Conservation (phyloP, 2,329 filamentous ascomycete genomes). For the Ophiostoma perfectum region DNA sequence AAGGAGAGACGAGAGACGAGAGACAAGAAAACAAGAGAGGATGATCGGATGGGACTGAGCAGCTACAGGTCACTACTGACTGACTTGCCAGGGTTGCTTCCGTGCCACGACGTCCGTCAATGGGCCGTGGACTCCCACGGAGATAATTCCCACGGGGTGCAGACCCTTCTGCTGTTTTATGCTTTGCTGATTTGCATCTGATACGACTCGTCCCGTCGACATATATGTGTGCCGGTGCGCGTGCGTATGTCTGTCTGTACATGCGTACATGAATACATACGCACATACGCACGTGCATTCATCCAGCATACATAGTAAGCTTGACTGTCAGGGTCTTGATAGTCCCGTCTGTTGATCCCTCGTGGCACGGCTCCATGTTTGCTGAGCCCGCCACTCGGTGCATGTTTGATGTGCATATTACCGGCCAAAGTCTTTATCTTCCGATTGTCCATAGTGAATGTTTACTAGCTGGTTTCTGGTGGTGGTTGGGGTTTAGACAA, state of each 20-base stretch:
- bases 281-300: no score
- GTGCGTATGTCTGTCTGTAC: neutral
- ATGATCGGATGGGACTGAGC: neutral
- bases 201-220: neutral
- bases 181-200: constrained; percentile 2
- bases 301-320: no score
- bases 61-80: no score
- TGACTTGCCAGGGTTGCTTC: neutral
- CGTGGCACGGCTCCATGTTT: neutral
- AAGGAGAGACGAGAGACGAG: neutral
- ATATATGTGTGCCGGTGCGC: neutral
- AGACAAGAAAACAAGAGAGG: neutral
- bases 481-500: no score
- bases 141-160: neutral
- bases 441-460: no score
- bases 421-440: no score
- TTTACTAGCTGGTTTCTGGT: no score
- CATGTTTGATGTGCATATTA: no score
- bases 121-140: neutral
- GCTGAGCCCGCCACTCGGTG: neutral
- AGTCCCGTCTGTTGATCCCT: constrained; percentile 7
- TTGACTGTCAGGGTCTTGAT: neutral
- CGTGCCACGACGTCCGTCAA: neutral
- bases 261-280: no score
- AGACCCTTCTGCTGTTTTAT: neutral